These are phyloP conservation scores for Haematococcus lacustris DNA, from an alignment of 139 green algal species.

Conservation along the genomic window DNA sequence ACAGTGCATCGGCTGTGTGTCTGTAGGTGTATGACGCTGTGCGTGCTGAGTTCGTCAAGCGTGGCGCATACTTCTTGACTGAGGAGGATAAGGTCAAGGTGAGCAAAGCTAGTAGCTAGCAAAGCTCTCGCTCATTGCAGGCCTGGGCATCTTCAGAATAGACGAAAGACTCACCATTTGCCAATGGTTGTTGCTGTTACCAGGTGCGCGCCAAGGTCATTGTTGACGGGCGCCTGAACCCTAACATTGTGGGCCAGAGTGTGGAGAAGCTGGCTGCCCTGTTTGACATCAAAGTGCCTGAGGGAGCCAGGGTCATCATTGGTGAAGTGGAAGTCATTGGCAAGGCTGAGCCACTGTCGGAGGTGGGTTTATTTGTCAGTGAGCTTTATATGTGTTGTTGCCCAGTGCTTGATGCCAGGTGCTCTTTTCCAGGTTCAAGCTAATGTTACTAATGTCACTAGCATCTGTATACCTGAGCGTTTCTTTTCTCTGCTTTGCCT, in stretches of 20 bases:
- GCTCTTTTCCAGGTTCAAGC: too few species aligned
- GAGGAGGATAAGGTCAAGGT: conserved; percentile 52
- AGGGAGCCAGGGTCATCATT: conserved; percentile 44
- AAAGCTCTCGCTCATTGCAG: too few species aligned
- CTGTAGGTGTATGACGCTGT: conserved; percentile 47
- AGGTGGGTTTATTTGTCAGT: too few species aligned
- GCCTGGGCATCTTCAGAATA: too few species aligned
- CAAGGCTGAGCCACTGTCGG: conserved; percentile 41
- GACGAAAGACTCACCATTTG: too few species aligned
- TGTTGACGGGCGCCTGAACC: conserved; percentile 51
- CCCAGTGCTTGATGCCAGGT: too few species aligned
- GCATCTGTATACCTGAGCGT: too few species aligned
- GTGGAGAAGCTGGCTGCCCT: conserved; percentile 45
- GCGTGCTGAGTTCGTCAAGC: conserved; percentile 30
- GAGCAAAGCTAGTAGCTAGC: background rate
- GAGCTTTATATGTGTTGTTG: too few species aligned
- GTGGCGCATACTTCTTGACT: conserved; percentile 56
- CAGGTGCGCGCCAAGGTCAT: conserved; percentile 35
- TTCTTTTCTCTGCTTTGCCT: too few species aligned
- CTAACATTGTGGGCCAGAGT: conserved; percentile 56
- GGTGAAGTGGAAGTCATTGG: conserved; percentile 44
- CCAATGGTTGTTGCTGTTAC: too few species aligned
- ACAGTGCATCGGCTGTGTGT: background rate
- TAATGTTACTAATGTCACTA: too few species aligned
- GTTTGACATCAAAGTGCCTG: conserved; percentile 55